Evolutionary conservation across 1,284 basidiomycete species (phyloP).

Genomic region (Fomitopsis betulina): DNA sequence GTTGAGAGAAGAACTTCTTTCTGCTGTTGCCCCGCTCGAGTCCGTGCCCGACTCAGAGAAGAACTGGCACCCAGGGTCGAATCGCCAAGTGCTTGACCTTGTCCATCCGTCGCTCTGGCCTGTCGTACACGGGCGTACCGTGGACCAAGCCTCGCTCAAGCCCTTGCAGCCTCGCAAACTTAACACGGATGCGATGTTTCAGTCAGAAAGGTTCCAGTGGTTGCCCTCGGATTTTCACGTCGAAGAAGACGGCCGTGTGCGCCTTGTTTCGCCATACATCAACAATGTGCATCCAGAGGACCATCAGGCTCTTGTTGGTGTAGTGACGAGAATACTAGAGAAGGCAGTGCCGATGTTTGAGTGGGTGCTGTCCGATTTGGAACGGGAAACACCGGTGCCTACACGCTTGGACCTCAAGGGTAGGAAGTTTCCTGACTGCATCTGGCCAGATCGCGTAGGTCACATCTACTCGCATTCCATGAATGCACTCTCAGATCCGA

Average conservation of each 20-base stretch:
- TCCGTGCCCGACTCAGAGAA: constrained; percentile 7
- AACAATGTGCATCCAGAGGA: constrained; percentile 1
- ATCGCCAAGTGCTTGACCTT: constrained; percentile 7
- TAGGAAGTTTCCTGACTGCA: background rate
- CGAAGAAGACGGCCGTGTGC: background rate
- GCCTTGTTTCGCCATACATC: background rate
- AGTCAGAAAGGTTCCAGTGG: constrained; percentile 5
- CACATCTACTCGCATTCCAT: background rate
- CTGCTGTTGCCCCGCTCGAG: constrained; percentile 3
- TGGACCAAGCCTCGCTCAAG: background rate
- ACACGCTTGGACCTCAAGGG: background rate
- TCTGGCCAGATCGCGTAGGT: background rate
- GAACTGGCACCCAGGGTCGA: constrained; percentile 15
- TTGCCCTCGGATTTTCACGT: constrained; percentile 8
- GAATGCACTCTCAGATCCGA: background rate
- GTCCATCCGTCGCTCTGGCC: background rate
- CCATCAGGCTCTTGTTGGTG: background rate
- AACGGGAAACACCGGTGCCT: background rate
- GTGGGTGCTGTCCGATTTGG: background rate
- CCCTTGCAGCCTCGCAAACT: background rate
- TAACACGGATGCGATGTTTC: background rate
- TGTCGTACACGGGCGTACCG: background rate
- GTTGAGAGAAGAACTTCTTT: background rate
- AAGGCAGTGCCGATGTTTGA: background rate
- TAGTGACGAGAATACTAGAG: background rate